A percentile compares a stretch with the other conserved stretches of the same genome.
Evolutionary conservation across 2,329 filamentous ascomycete species (phyloP).

Genomic region (Fusarium sp.): DNA sequence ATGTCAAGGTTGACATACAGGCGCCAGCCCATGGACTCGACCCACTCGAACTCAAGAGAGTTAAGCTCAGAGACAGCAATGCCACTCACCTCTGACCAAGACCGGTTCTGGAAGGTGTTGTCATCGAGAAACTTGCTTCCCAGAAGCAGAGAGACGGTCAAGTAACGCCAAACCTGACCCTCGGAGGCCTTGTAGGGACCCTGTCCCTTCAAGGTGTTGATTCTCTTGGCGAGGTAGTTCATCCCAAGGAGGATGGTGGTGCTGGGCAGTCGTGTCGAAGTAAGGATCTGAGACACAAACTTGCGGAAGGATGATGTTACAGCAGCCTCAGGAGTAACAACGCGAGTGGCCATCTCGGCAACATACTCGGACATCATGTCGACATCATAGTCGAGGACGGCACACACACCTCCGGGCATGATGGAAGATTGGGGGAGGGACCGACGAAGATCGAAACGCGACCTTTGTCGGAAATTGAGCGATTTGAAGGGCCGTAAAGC

Average conservation of each 20-base stretch:
- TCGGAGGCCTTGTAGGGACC: conserved; percentile 70
- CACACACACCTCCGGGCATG: conserved; percentile 87
- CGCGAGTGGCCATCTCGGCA: conserved; percentile 81
- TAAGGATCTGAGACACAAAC: conserved; percentile 91
- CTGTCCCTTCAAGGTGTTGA: conserved; percentile 76
- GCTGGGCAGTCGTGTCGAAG: conserved; percentile 88
- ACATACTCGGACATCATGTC: conserved; percentile 96
- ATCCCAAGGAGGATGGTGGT: conserved; percentile 92
- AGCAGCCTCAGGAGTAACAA: conserved; percentile 65
- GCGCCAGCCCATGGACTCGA: conserved; percentile 83
- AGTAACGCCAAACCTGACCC: conserved; percentile 86
- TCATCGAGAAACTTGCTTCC: conserved; percentile 97
- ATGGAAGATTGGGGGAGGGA: conserved; percentile 55
- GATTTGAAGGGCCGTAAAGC: conserved; percentile 36
- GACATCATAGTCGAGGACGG: conserved; percentile 96
- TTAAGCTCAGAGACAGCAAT: conserved; percentile 89
- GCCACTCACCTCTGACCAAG: conserved; percentile 95
- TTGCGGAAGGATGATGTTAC: conserved; percentile 85
- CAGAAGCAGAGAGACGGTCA: conserved; percentile 86
- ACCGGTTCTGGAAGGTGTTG: conserved; percentile 97
- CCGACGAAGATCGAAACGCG: conserved; percentile 57
- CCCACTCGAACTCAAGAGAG: conserved; percentile 87
- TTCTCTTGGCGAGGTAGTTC: conserved; percentile 87
- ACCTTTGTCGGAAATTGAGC: conserved; percentile 55
- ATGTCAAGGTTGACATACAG: conserved; percentile 88